Evolutionary conservation across 192 early-diverging fungal species (phyloP), one percentile per base, ranked within the genome.

Genomic region (Coemansia sp.): DNA sequence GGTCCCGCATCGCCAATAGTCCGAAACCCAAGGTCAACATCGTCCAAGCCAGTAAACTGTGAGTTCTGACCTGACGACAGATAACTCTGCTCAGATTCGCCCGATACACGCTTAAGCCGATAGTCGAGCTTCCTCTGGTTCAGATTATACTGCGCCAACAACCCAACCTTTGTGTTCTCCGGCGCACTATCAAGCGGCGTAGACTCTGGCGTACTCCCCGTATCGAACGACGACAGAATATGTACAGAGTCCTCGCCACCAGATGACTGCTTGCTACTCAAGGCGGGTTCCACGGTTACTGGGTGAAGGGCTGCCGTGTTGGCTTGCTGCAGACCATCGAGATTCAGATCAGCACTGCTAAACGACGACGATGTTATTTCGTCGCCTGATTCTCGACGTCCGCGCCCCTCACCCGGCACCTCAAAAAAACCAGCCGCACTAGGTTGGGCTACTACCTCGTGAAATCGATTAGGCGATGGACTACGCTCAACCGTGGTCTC

Each of bases 121-220:
- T 63, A 64, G 26, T 82, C 74, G 6, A 76, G 30, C 2, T 64
- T 61, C 30, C 62, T 59, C 39, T 73, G 67, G 49, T 82, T 65
- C 70, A 76, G 43, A 50, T 67, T 64, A 68, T 82, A 82, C 68
- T 82, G 79, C 16, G 79, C 79, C 32, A 82, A 35, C 30, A 82
- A 49, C 6, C 79, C 79, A 7, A 82, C 72, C 21, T 69, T 69
- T 1, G 74, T 71, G 67, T 70, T 76, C 47, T 76, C 79, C 16
- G 42, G 79, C 19, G 57, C 62, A 13, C 79, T 82, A 64, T 76
- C 79, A 6, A 74, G 53, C 5, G 74, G 74, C 17, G 74, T 76
- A 8, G 74, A 76, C 10, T 67, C 74, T 19, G 79, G 74, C 1
- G 79, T 76, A 63, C 79, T 76, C 33, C 59, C 10, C 4, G 74